phyloP scores from a whole-genome alignment of 192 early-diverging fungal species.

The Polychytrium aggregatum region DNA sequence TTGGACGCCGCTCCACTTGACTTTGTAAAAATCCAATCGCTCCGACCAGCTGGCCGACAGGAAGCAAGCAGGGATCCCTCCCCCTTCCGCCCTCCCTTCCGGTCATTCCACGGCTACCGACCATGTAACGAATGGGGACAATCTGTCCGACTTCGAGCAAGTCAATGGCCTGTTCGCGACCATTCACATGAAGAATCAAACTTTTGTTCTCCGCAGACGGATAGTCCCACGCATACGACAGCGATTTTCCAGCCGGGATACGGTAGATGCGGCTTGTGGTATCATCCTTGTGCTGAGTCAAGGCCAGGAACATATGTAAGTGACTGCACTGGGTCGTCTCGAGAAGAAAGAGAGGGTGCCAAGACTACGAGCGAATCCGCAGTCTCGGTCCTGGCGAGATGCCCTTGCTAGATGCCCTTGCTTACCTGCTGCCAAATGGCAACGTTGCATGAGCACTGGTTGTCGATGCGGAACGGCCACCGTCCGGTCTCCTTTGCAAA shows the following conservation, averaged over 20 bases:
- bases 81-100: no score
- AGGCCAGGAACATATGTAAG: not conserved
- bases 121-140: constrained; percentile 71
- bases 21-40: no score
- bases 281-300: not conserved
- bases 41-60: no score
- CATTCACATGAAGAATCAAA: constrained; percentile 65
- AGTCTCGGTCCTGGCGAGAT: no score
- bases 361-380: no score
- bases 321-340: no score
- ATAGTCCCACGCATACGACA: constrained; percentile 85
- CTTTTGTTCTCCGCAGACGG: constrained; percentile 62
- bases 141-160: constrained; percentile 83
- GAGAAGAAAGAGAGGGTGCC: no score
- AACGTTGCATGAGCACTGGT: constrained; percentile 58
- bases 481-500: constrained; percentile 59
- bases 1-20: not conserved
- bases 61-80: no score
- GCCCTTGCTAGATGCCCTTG: no score
- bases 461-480: constrained; percentile 88
- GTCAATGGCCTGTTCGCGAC: constrained; percentile 66
- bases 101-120: no score
- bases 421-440: constrained; percentile 68
- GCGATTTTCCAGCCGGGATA: constrained; percentile 36
- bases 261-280: no score